Evolutionary conservation across 495 filamentous ascomycete genomes (phyloP), one percentile per base, ranked within the genome.

Genomic region (Trichoderma orchidacearum): DNA sequence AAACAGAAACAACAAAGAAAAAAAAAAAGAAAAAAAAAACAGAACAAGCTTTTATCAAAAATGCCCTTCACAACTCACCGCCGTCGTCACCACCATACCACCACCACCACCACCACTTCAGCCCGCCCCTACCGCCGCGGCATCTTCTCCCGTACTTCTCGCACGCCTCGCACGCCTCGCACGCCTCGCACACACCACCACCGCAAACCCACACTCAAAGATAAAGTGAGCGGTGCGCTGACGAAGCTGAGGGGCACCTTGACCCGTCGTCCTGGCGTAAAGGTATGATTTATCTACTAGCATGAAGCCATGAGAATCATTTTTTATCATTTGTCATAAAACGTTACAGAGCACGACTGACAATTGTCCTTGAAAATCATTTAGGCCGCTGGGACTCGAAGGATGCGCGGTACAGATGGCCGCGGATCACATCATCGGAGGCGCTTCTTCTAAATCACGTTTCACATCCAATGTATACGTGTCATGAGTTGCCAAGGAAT

Each of bases 361-460:
- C 9, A 35, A 17, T 30, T 25, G 25, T 15, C 21, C 13, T 13
- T 27, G 36, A 34, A 15, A 27, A n/a, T 1, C 36, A 12, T n/a
- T 7, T 53, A 86, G 82, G 85, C 83, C 66, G 85, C 85, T 53
- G 85, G 85, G 11, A 85, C 84, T 25, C 72, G 83, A 31, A 70
- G 85, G 17, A 86, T 87, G 83, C 76, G 81, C 60, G 85, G 85
- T 13, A 87, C 84, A 31, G 85, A 87, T 67, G 85, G 85, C 13
- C 75, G 81, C 5, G 75, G 78, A 45, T 68, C 59, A 8, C 69
- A 64, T 52, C 66, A 60, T 32, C 59, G 57, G 29, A 59, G 66
- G 48, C 59, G 63, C 23, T 62, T 60, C 34, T 53, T 56, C 13
- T 61, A 51, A 57, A 27, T 7, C 3, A 3, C 30, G 9, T n/a